Conservation (phyloP, 306 rosid species). For the Rubus parviflorus region DNA sequence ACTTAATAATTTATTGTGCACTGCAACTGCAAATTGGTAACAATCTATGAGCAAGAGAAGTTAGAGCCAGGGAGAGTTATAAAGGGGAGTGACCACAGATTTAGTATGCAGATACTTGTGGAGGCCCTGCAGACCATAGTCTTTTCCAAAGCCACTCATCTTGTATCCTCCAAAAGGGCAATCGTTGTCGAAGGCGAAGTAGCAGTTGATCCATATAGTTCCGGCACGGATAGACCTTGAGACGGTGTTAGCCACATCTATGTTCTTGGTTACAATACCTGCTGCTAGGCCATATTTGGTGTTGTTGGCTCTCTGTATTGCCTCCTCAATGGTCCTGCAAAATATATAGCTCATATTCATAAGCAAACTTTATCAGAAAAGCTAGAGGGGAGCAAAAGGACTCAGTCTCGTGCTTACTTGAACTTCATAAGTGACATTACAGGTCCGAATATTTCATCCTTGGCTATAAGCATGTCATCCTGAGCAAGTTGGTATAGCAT, state of each 20-base stretch:
- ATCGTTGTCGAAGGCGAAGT: constrained; percentile 51
- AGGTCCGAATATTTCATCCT: constrained; percentile 88
- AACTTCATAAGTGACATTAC: constrained; percentile 68
- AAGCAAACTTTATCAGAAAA: not conserved
- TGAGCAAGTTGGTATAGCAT: constrained; percentile 4
- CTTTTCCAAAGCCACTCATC: constrained; percentile 89
- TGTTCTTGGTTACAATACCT: constrained; percentile 67
- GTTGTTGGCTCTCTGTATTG: constrained; percentile 64
- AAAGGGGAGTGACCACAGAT: constrained; percentile 76
- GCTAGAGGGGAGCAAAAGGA: not conserved
- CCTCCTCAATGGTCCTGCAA: constrained; percentile 72
- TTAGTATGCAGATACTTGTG: constrained; percentile 69
- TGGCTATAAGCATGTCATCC: constrained; percentile 71
- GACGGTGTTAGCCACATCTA: constrained; percentile 74
- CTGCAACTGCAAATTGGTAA: not conserved
- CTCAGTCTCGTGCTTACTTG: constrained; percentile 47
- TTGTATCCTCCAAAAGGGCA: constrained; percentile 80
- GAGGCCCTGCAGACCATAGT: constrained; percentile 56
- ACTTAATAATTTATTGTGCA: not conserved
- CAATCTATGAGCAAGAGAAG: not conserved
- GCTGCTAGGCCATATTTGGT: constrained; percentile 79
- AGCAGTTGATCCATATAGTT: constrained; percentile 79
- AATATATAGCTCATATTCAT: not conserved
- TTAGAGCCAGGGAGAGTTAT: constrained; percentile 72
- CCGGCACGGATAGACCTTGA: constrained; percentile 87